Evolutionary conservation across 2,329 filamentous ascomycete species (phyloP), one percentile per base, ranked within the genome.

Genomic region (Aspergillus felis): DNA sequence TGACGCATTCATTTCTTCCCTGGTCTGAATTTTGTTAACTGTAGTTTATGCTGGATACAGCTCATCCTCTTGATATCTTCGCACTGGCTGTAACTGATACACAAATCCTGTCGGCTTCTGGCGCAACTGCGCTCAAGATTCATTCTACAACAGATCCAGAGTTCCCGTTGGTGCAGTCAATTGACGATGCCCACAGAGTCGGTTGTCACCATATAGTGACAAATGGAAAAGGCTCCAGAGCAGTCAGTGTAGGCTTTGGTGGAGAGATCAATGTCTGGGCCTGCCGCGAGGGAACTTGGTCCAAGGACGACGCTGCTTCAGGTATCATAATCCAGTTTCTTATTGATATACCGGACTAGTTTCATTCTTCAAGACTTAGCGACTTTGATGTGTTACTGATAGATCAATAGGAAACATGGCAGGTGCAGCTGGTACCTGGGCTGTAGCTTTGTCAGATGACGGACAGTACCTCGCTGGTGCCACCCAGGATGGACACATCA

Each of bases 151-250:
- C 81, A 58, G 81, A 88, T 52, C 76, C 89, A 25, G 83, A 88
- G 47, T 92, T 92, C 62, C 87, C 91, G 2, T 83, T 96, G 61
- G 81, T 83, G 12, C 94, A 99, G 73, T 90, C 88, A 24, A 84
- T 99, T 59, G 79, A 87, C 53, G 84, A 84, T 64, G 92, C 89
- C 29, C 94, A 99, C 78, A 87, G 87, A 64, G 84, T 96, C 35
- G 94, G 94, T 64, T 94, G 91, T 70, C 94, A 99, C 76, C 94
- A 99, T 76, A 79, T 97, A 51, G 87, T 86, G 61, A 87, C 88
- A 71, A 78, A 86, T 74, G 80, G 76, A 44, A 82, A 89, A 64
- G 92, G 91, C 47, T 84, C 81, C 54, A 81, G 86, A 54, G 90
- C 90, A 17, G 91, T 90, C 3, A 95, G 88, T 58, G 90, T 88